These are phyloP conservation scores for Aspergillus fischeri DNA, from an alignment of 2,329 filamentous ascomycete species.

Conservation along the genomic window DNA sequence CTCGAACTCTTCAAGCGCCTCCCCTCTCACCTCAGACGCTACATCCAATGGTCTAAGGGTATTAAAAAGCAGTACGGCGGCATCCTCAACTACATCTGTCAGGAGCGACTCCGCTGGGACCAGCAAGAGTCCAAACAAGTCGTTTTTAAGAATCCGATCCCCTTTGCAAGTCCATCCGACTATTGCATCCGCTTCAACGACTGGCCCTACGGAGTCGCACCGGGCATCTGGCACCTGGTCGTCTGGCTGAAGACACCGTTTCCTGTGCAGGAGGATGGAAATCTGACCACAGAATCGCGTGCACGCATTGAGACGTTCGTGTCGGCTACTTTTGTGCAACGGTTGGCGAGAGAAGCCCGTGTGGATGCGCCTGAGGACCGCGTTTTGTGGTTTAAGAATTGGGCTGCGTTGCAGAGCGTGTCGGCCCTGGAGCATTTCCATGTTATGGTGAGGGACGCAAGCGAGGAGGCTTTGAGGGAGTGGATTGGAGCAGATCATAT, in stretches of 20 bases:
- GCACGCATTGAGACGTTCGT: neutral
- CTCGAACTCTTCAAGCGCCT: neutral
- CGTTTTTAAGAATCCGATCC: neutral
- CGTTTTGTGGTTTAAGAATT: slow-evolving; percentile 3
- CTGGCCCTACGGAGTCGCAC: slow-evolving; percentile 3
- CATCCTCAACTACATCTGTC: neutral
- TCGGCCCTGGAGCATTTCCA: slow-evolving; percentile 5
- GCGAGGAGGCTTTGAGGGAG: neutral
- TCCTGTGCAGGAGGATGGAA: neutral
- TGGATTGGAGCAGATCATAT: neutral
- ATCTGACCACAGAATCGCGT: neutral
- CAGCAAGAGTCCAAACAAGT: neutral
- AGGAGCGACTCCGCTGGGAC: neutral
- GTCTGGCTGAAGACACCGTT: slow-evolving; percentile 2
- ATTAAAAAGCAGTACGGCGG: slow-evolving; percentile 1
- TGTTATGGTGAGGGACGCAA: slow-evolving; percentile 1
- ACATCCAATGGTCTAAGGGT: neutral
- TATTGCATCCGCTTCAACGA: slow-evolving; percentile 5
- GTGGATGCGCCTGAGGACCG: neutral
- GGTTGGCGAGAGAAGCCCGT: neutral
- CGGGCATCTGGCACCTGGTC: neutral
- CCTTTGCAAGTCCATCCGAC: slow-evolving; percentile 1
- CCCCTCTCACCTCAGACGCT: slow-evolving; percentile 3
- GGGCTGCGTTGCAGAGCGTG: slow-evolving; percentile 1
- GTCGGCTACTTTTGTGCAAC: neutral